Evolutionary conservation across 2,329 filamentous ascomycete species (phyloP).

Genomic region (Trichoderma sp.): DNA sequence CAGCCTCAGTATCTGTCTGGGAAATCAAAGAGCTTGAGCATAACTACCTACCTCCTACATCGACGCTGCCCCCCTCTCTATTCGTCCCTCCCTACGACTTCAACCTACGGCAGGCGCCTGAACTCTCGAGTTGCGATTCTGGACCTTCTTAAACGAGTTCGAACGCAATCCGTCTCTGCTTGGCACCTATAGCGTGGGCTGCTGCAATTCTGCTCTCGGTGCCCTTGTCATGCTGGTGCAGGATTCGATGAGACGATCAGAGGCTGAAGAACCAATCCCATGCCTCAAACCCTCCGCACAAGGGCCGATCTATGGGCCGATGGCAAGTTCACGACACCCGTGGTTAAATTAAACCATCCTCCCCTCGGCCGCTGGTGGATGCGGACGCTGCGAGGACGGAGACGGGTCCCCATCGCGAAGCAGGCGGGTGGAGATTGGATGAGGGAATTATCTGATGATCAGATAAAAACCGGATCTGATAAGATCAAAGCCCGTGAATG

Average conservation of each 20-base stretch:
- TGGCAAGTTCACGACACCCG: conserved; percentile 4
- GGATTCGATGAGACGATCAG: conserved; percentile 24
- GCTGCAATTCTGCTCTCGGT: conserved; percentile 19
- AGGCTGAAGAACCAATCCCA: conserved; percentile 18
- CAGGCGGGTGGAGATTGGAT: conserved; percentile 40
- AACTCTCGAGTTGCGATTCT: background rate
- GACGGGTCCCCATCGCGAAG: conserved; percentile 16
- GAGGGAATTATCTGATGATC: conserved; percentile 58
- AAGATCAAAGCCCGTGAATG: conserved; percentile 39
- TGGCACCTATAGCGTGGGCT: conserved; percentile 23
- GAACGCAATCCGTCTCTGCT: conserved; percentile 4
- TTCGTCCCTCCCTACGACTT: background rate
- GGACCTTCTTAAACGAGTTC: conserved; percentile 16
- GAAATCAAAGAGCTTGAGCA: background rate
- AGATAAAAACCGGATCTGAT: conserved; percentile 53
- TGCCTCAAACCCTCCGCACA: conserved; percentile 12
- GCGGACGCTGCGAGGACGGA: conserved; percentile 25
- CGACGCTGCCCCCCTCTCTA: background rate
- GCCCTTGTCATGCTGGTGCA: background rate
- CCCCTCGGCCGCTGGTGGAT: background rate
- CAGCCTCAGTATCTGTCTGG: too few relatives aligned
- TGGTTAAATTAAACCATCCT: conserved; percentile 7
- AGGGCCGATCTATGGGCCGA: conserved; percentile 26
- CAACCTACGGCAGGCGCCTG: background rate
- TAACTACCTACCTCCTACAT: too few relatives aligned